Base-by-base conservation (phyloP, 139 green algal genomes). In the Haematococcus lacustris region DNA sequence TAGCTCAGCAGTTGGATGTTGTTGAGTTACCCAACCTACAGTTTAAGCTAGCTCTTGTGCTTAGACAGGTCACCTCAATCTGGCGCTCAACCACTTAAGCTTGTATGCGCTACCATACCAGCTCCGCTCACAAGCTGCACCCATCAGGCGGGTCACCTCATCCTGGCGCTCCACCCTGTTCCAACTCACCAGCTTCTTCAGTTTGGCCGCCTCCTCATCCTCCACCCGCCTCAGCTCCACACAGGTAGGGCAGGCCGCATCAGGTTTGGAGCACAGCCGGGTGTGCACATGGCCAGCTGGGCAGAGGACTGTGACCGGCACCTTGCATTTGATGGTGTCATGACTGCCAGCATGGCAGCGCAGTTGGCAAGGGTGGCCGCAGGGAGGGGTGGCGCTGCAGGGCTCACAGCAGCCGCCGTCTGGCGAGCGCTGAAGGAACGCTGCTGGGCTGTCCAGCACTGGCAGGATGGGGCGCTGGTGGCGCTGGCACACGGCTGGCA, bases 321-420 rank as follows among this genome's bases (percentile, higher is more conserved):
- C 69, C 3, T 53, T 26, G 74, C 81, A 87, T 38, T n/a, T n/a
- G n/a, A n/a, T n/a, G n/a, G 39, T 26, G 38, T 75, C 33, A 70
- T 88, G 83, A 2, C 43, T 59, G 1, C 3, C 78, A 3, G 77
- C 41, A 66, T 88, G 83, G 72, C 83, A 88, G 17, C 77, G 51
- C 68, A 80, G 71, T 60, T 57, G 61, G 73, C 87, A 90, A 0
- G 37, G 23, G 71, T 92, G 87, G 30, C 87, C 87, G 70, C 87
- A 92, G 1, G 73, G 70, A 63, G 89, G 73, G 28, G 51, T 51
- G 0, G 68, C 39, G 3, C 70, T 66, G 79, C 87, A 92, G 0
- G 76, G 84, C 62, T 65, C 41, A 38, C 21, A 68, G 77, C 87
- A 92, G 61, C 87, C 87, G 3, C 87, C 87, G 51, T 89, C 70